Conservation (phyloP, 108 stramenopile species). For the Epipyxis sp. region DNA sequence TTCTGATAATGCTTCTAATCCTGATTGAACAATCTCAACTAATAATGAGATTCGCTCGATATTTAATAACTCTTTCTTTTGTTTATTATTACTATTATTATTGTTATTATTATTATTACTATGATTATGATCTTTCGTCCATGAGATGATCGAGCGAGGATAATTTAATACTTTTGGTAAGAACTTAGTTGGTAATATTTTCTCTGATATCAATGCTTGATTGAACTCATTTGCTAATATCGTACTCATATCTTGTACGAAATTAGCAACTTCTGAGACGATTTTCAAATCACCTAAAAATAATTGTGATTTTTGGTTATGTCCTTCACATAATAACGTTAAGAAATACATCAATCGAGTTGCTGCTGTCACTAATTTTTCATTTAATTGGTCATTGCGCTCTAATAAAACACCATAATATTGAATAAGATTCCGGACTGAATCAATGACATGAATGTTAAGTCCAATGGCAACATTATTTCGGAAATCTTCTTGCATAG, state of each 20-base stretch:
- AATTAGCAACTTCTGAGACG: neutral
- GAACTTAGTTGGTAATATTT: neutral
- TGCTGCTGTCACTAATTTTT: too few species aligned
- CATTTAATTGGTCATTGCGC: too few species aligned
- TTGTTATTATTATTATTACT: too few species aligned
- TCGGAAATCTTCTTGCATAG: too few species aligned
- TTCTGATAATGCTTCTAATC: neutral
- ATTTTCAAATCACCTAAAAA: neutral
- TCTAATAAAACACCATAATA: too few species aligned
- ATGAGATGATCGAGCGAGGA: neutral
- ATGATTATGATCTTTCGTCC: too few species aligned
- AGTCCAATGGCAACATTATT: too few species aligned
- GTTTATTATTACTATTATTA: too few species aligned
- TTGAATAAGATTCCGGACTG: too few species aligned
- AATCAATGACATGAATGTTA: too few species aligned
- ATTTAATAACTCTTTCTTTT: neutral
- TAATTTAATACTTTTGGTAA: neutral
- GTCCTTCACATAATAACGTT: neutral
- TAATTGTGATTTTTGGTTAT: neutral
- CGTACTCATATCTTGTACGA: neutral
- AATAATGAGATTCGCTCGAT: neutral
- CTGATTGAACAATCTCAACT: neutral
- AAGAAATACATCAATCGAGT: neutral
- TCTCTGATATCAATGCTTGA: neutral
- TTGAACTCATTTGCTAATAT: neutral